Conservation (phyloP, 257 asterid species). For the Solanum appendiculatum region DNA sequence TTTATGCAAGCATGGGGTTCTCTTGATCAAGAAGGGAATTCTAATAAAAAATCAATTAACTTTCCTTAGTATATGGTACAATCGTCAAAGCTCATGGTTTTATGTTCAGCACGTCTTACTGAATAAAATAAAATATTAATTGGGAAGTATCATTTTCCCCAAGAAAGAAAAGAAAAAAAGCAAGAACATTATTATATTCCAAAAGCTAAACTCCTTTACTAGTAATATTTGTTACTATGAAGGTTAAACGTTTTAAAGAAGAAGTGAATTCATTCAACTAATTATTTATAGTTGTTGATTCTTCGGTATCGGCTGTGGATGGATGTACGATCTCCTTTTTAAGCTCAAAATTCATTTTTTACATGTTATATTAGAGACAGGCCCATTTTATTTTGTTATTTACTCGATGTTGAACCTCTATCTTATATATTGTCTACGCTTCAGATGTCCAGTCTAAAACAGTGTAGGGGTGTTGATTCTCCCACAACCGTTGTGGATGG, state of each 20-base stretch:
- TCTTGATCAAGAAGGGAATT: not conserved
- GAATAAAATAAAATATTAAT: not conserved
- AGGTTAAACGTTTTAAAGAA: not conserved
- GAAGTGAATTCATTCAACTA: not conserved
- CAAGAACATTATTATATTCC: not conserved
- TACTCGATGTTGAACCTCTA: not conserved
- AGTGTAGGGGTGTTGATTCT: not conserved
- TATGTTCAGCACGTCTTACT: not conserved
- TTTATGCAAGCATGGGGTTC: constrained; percentile 6
- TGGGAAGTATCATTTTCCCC: not conserved
- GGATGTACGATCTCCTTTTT: not conserved
- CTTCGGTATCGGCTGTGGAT: not conserved
- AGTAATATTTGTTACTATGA: not conserved
- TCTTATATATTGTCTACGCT: too few species aligned
- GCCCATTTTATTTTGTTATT: too few species aligned
- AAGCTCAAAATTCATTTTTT: too few species aligned
- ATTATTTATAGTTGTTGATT: not conserved
- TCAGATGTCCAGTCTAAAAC: not conserved
- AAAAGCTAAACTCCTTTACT: not conserved
- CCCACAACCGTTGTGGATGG: not conserved
- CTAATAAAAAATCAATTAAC: not conserved
- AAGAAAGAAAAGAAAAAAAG: not conserved
- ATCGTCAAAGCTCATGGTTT: not conserved
- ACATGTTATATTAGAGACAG: too few species aligned
- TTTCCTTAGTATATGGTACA: not conserved